phyloP scores from a whole-genome alignment of 306 rosid species.

The Pyrus bretschneideri region DNA sequence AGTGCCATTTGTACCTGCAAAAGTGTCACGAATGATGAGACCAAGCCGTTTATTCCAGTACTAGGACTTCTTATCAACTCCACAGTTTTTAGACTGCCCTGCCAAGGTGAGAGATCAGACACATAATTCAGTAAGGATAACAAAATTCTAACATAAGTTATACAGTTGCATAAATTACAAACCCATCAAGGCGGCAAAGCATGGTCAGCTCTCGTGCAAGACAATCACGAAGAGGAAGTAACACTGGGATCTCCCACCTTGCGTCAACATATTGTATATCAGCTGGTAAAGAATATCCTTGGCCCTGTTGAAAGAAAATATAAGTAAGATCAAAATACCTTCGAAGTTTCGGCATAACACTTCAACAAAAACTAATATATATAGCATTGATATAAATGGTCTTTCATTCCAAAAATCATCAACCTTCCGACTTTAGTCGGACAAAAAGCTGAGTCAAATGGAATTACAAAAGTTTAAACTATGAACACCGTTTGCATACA shows the following conservation, averaged over 20 bases:
- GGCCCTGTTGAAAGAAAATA: conserved; percentile 54
- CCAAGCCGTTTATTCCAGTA: too few species aligned
- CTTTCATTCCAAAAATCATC: not conserved
- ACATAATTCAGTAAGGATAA: conserved; percentile 16
- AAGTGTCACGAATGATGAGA: too few species aligned
- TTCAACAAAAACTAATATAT: not conserved
- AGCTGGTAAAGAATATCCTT: conserved; percentile 87
- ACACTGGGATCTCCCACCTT: conserved; percentile 73
- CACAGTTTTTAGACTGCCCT: conserved; percentile 84
- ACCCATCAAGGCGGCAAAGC: conserved; percentile 83
- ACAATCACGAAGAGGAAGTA: conserved; percentile 90
- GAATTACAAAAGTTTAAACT: not conserved
- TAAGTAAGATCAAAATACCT: not conserved
- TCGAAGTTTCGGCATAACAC: not conserved
- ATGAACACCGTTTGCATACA: not conserved
- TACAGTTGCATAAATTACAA: conserved; percentile 25
- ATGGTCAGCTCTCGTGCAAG: conserved; percentile 60
- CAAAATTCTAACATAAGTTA: not conserved
- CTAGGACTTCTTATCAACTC: too few species aligned
- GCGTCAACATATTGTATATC: conserved; percentile 92
- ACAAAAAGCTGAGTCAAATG: not conserved
- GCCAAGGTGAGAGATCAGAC: conserved; percentile 47
- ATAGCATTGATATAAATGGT: not conserved
- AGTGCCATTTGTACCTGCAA: too few species aligned
- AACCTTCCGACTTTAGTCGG: not conserved